Conservation (phyloP, 164 flowering plant species). For the Protea cynaroides region DNA sequence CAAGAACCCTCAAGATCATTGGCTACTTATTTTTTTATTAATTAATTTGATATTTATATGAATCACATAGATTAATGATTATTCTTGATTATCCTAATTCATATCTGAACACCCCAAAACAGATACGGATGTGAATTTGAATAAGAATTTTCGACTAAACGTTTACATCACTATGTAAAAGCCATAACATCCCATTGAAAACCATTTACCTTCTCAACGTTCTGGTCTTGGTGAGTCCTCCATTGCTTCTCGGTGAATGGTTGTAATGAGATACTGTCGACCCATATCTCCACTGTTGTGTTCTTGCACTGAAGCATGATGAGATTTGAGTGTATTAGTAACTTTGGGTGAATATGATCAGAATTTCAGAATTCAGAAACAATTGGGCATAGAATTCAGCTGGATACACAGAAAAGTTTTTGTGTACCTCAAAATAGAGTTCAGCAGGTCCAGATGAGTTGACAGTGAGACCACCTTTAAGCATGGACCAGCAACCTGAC, state of each 20-base stretch:
- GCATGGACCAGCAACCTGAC: constrained; percentile 89
- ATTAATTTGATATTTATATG: no score
- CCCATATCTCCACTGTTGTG: constrained; percentile 53
- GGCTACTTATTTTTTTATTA: no score
- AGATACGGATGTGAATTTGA: no score
- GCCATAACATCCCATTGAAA: no score
- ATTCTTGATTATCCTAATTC: no score
- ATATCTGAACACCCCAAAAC: no score
- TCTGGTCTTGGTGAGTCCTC: constrained; percentile 61
- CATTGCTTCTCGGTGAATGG: constrained; percentile 72
- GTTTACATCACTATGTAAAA: no score
- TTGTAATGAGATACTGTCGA: constrained; percentile 63
- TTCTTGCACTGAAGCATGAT: constrained; percentile 39
- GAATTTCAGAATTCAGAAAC: no score
- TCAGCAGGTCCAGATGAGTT: constrained; percentile 48
- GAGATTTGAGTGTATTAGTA: neutral
- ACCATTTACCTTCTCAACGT: constrained; percentile 47
- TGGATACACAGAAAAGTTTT: neutral
- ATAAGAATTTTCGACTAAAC: no score
- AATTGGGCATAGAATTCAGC: no score
- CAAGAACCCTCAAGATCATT: no score
- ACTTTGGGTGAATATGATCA: neutral
- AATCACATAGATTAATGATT: no score
- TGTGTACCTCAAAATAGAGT: constrained; percentile 67
- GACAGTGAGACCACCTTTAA: constrained; percentile 74